Evolutionary conservation across 805 yeast species (phyloP), one percentile per base, ranked within the genome.

Genomic region (Ogataea pilisensis): DNA sequence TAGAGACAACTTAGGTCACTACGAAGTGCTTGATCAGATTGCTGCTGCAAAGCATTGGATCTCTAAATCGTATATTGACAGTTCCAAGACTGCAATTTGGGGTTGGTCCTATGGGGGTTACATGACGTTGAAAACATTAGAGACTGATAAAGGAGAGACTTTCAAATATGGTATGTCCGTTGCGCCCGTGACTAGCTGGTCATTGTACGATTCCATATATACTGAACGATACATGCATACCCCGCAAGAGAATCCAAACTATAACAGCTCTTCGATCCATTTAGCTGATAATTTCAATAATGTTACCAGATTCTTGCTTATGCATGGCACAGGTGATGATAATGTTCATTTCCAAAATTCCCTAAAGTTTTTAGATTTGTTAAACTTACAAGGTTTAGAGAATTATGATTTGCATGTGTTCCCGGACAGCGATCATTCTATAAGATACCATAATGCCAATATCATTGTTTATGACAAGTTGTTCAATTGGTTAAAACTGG

Each of bases 51-150:
- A 78, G 48, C 48, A 70, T 1, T 91, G 93, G 84, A 71, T 77
- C 3, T 35, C 63, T 4, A 76, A 74, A 50, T 44, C 69, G 2
- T 91, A 82, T 55, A 83, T 93, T 31, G 85, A 90, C 57, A 61
- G 68, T 19, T 66, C 72, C 3, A 74, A 77, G 45, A 80, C 87
- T 11, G 95, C 95, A 0, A 77, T 91, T 41, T 93, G 97, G 91
- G 99, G 99, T 8, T 93, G 99, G 99, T 85, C 95, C 18, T 93
- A 91, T 59, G 99, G 99, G 35, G 99, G 98, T 0, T 93, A 78
- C 58, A 75, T 88, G 72, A 89, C 99, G 0, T 72, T 93, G 52
- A 93, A 90, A 64, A 84, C 95, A 0, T 66, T 93, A 35, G 98
- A 93, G 63, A 70, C 72, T 18, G 98, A 93, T 62, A 72, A 70